Conservation (phyloP, 179 eudicot species). For the Corrigiola litoralis region DNA sequence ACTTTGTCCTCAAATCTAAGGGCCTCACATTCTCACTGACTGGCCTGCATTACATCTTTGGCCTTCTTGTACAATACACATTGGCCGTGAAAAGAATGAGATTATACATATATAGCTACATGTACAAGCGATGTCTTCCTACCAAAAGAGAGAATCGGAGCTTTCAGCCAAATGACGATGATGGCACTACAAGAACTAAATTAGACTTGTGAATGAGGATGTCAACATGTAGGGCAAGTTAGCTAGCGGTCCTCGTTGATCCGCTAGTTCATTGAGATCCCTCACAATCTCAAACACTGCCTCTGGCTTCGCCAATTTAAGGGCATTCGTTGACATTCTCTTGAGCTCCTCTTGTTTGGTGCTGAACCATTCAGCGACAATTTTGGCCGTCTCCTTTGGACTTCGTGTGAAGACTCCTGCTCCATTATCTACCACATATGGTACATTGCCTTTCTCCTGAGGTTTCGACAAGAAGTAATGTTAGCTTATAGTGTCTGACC, state of each 20-base stretch:
- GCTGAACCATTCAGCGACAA: conserved; percentile 85
- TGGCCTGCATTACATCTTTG: neutral
- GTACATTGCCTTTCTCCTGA: conserved; percentile 93
- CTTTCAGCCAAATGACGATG: neutral
- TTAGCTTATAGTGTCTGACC: neutral
- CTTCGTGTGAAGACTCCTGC: conserved; percentile 88
- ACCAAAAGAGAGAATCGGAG: neutral
- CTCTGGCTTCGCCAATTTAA: conserved; percentile 76
- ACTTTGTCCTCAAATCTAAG: neutral
- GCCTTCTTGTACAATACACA: neutral
- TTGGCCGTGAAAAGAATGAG: conserved; percentile 15
- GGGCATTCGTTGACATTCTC: conserved; percentile 76
- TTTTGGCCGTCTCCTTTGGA: conserved; percentile 73
- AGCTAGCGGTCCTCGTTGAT: conserved; percentile 66
- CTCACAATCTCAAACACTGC: conserved; percentile 91
- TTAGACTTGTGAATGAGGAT: conserved; percentile 65
- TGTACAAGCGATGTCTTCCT: conserved; percentile 23
- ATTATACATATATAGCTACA: conserved; percentile 7
- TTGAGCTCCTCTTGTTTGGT: conserved; percentile 56
- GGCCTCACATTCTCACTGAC: neutral
- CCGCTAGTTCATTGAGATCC: conserved; percentile 76
- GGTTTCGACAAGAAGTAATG: neutral
- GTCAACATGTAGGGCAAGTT: conserved; percentile 63
- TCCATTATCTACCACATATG: conserved; percentile 87
- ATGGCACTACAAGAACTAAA: conserved; percentile 20